Base-by-base conservation (phyloP, 192 early-diverging fungal species). In the Backusella sp. region DNA sequence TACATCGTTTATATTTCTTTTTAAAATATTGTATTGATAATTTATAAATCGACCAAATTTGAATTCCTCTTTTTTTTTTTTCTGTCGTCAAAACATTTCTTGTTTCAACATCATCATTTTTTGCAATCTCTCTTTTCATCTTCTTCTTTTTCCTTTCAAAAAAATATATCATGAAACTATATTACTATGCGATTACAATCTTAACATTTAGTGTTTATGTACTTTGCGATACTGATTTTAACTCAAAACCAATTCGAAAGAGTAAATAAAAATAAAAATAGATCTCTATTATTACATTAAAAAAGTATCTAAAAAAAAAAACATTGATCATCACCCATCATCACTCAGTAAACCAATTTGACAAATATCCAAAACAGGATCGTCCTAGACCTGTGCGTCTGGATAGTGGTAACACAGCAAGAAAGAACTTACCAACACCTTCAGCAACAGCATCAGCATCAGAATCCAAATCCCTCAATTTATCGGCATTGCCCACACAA, bases 1-100 rank as follows among this genome's bases (percentile, higher is more conserved):
- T 15, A 80, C 74, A n/a, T 80, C 79, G 21, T 36, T n/a, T 15
- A 19, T 80, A 8, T 76, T 80, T 36, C 52, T 80, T 6, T 75
- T 69, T 41, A 62, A 62, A 26, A 9, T 62, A 11, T 14, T 62
- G 11, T 28, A 12, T 28, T 59, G 56, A 59, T 59, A 11, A 26
- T 59, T 59, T 59, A 26, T 59, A 26, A 28, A 12, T 59, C 23
- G 56, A 23, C 56, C 56, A 26, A 28, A 59, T 59, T 26, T 11
- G n/a, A 59, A 59, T 59, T 26, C 23, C 11, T 49, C 46, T 49
- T 49, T 49, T 49, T 49, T 12, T 42, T 44, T 49, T n/a, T 49
- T 49, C 46, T 19, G 46, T 59, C 23, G 23, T 26, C 56, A 59
- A 26, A 12, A 59, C 56, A 59, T 59, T 14, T 26, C 56, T 59